These are phyloP conservation scores for Ustanciosporium gigantosporum DNA, from an alignment of 1,284 basidiomycete genomes.

Conservation along the genomic window DNA sequence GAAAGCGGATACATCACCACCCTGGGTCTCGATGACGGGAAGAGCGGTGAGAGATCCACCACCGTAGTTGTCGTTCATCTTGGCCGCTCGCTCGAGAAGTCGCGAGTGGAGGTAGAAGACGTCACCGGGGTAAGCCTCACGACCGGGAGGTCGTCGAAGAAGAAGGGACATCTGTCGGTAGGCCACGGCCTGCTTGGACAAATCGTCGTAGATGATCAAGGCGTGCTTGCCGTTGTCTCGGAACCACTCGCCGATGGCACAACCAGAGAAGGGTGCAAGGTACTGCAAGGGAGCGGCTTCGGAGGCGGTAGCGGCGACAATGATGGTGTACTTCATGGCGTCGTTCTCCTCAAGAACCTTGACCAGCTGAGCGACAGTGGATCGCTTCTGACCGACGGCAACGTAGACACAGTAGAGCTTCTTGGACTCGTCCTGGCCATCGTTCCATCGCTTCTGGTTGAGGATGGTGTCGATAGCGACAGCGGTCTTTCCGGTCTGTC, in stretches of 20 bases:
- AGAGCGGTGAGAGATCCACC: conserved; percentile 97
- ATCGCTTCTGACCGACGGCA: conserved; percentile 98
- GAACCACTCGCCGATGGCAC: conserved; percentile 99
- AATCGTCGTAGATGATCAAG: conserved; percentile 98
- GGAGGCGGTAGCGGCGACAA: conserved; percentile 97
- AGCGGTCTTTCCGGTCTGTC: conserved; percentile 99
- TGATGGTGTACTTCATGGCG: conserved; percentile 98
- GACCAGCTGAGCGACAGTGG: conserved; percentile 97
- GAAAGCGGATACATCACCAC: conserved; percentile 95
- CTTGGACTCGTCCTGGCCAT: conserved; percentile 90
- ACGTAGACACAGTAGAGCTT: conserved; percentile 99
- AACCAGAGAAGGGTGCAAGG: conserved; percentile 98
- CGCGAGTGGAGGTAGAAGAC: conserved; percentile 99
- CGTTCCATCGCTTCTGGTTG: conserved; percentile 99
- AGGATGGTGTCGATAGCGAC: conserved; percentile 99
- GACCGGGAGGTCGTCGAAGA: conserved; percentile 98
- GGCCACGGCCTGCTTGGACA: conserved; percentile 99
- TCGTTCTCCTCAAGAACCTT: conserved; percentile 99
- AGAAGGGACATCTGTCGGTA: conserved; percentile 99
- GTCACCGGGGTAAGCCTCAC: conserved; percentile 99
- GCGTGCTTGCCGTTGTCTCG: conserved; percentile 97
- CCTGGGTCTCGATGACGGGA: conserved; percentile 99
- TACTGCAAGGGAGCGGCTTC: conserved; percentile 99
- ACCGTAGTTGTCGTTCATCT: conserved; percentile 98
- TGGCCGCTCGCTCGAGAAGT: conserved; percentile 98